Evolutionary conservation across 805 yeast genomes (phyloP).

Genomic region (Cyberlindnera amylophila): DNA sequence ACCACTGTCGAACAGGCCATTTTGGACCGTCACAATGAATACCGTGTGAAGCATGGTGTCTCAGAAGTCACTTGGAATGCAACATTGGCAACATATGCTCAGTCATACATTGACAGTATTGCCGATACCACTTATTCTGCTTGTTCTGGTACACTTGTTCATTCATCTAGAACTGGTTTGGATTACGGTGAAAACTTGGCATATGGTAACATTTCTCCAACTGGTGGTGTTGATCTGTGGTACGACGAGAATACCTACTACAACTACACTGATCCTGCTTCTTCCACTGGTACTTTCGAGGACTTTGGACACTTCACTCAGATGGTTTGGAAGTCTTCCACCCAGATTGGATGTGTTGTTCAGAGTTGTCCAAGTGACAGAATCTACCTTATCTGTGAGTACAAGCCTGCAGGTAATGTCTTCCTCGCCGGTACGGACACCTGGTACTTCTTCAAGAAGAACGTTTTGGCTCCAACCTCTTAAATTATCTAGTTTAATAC

Average conservation of each 20-base stretch:
- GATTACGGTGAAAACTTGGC: conserved; percentile 76
- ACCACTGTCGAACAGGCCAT: conserved; percentile 36
- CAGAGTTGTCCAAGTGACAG: conserved; percentile 25
- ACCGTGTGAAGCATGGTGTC: conserved; percentile 46
- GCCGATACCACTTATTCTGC: conserved; percentile 42
- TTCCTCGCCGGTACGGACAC: conserved; percentile 27
- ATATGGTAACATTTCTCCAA: conserved; percentile 45
- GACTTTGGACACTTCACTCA: conserved; percentile 76
- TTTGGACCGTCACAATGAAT: conserved; percentile 46
- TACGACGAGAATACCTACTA: conserved; percentile 59
- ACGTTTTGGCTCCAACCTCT: conserved; percentile 38
- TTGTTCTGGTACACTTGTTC: conserved; percentile 57
- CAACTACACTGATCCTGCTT: conserved; percentile 44
- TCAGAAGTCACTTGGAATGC: conserved; percentile 47
- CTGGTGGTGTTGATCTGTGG: conserved; percentile 63
- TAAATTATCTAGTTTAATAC: background rate
- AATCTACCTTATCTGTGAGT: conserved; percentile 69
- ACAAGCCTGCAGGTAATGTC: conserved; percentile 52
- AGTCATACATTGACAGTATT: conserved; percentile 40
- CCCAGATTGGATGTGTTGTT: conserved; percentile 60
- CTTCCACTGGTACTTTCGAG: conserved; percentile 39
- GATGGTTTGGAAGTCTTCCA: conserved; percentile 61
- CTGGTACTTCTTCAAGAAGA: conserved; percentile 36
- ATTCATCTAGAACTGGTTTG: conserved; percentile 49
- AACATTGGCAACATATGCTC: conserved; percentile 44